Base-by-base conservation (phyloP, 345 rosid genomes). In the Adansonia digitata region DNA sequence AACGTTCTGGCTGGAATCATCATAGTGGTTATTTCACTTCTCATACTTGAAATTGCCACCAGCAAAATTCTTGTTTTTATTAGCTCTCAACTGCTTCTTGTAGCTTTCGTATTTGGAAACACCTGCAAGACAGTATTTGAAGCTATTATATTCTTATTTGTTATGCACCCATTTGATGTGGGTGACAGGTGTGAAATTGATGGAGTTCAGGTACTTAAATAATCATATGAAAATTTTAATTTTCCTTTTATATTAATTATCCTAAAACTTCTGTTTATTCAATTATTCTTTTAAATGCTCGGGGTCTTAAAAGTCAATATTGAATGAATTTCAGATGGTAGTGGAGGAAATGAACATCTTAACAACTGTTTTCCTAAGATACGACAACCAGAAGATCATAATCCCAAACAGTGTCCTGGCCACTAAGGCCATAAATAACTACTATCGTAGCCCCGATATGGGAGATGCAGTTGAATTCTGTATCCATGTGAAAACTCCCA, bases 271-370 rank as follows among this genome's bases (percentile, higher is more conserved):
- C 3, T 42, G 31, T 55, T 34, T 66, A 55, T 34, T 24, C 0
- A 35, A 45, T 5, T 35, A 42, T 64, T 40, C 1, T n/a, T 66
- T 29, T 17, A 29, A 69, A 35, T 55, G 20, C 31, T 61, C 40
- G 26, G 3, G 29, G 13, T 40, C 37, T 75, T 20, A 26, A 46
- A 62, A 65, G 29, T 35, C 24, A 15, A n/a, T 14, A 7, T 27
- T 27, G 11, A 57, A 72, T 40, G 22, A 74, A 66, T 75, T 65
- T 26, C 78, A 94, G 98, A 18, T 92, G 91, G 45, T 92, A n/a
- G 98, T 92, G 69, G 98, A 94, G 82, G 98, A 94, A 85, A 94
- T 94, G 97, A 94, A 92, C 86, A 94, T 94, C 75, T 77, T 94
- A 67, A 89, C 92, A 6, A 91, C 97, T 1, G 77, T 92, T n/a